A percentile compares a stretch with the other conserved stretches of the same genome.
Conservation (phyloP, 768 basidiomycete genomes). For the Ramaria rubella region DNA sequence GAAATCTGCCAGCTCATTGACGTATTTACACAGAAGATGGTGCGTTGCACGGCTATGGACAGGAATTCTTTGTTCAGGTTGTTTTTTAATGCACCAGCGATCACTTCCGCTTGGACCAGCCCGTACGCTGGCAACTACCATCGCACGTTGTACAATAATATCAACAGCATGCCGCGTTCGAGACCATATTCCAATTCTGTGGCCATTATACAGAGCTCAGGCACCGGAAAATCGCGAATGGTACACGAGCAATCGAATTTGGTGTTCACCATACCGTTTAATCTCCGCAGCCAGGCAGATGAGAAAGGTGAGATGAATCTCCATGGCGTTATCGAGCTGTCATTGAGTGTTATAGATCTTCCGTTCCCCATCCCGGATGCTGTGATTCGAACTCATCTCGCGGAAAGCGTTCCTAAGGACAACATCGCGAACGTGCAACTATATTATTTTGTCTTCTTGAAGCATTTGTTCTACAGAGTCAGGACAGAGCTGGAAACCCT, state of each 20-base stretch:
- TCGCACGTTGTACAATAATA: background rate
- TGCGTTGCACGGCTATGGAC: background rate
- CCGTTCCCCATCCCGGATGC: background rate
- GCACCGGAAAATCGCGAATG: conserved; percentile 25
- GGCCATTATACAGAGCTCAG: conserved; percentile 8
- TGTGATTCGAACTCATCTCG: background rate
- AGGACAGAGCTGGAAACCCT: background rate
- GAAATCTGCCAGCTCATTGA: background rate
- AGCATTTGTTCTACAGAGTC: background rate
- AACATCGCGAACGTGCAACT: too few species aligned
- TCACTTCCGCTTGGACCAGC: background rate
- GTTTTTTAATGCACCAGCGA: too few species aligned
- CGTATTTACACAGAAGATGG: background rate
- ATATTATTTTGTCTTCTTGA: background rate
- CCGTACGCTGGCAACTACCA: background rate
- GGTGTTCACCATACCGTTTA: conserved; percentile 22
- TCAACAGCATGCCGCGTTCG: background rate
- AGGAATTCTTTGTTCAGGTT: too few species aligned
- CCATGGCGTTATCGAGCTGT: too few species aligned
- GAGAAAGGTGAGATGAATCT: background rate
- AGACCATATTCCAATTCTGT: conserved; percentile 1
- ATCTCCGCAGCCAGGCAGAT: conserved; percentile 13
- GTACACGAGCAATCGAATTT: conserved; percentile 20
- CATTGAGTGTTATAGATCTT: background rate
- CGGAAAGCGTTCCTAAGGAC: background rate